Evolutionary conservation across 2,329 filamentous ascomycete genomes (phyloP).

Genomic region (Fusarium falciforme): DNA sequence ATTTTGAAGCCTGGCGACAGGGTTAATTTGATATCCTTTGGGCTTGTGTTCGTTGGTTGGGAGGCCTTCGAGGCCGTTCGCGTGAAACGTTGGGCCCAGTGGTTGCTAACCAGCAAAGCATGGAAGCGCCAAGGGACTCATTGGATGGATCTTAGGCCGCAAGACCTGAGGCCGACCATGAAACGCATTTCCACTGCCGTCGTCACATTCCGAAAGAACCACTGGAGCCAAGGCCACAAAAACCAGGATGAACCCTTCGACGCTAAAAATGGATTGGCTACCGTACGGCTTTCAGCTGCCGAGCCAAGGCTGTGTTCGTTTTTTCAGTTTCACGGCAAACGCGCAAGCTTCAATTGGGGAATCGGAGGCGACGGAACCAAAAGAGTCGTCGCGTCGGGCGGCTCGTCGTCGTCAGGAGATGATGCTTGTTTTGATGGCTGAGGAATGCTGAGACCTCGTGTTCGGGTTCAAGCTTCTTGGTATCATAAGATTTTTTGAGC

Average conservation of each 20-base stretch:
- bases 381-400: constrained; percentile 31
- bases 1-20: not conserved
- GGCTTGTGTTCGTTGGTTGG: not conserved
- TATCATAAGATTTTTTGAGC: not conserved
- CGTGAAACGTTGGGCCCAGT: not conserved
- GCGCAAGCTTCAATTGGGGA: constrained; percentile 2
- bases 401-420: constrained; percentile 8
- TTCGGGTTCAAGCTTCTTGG: not conserved
- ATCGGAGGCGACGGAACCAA: not conserved
- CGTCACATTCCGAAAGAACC: not conserved
- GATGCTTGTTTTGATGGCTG: constrained; percentile 18
- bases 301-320: constrained; percentile 35
- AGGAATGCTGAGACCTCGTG: not conserved
- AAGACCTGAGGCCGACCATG: constrained; percentile 17
- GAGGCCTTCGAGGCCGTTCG: not conserved
- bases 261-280: not conserved
- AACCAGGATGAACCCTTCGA: not conserved
- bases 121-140: not conserved
- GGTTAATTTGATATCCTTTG: not conserved
- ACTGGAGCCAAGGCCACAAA: not conserved
- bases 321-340: constrained; percentile 11
- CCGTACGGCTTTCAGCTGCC: constrained; percentile 34
- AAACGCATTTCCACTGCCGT: constrained; percentile 13
- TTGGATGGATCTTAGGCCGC: not conserved
- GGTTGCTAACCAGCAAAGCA: not conserved